These are phyloP conservation scores for Daldinia loculata DNA, from an alignment of 495 filamentous ascomycete species.

Conservation along the genomic window DNA sequence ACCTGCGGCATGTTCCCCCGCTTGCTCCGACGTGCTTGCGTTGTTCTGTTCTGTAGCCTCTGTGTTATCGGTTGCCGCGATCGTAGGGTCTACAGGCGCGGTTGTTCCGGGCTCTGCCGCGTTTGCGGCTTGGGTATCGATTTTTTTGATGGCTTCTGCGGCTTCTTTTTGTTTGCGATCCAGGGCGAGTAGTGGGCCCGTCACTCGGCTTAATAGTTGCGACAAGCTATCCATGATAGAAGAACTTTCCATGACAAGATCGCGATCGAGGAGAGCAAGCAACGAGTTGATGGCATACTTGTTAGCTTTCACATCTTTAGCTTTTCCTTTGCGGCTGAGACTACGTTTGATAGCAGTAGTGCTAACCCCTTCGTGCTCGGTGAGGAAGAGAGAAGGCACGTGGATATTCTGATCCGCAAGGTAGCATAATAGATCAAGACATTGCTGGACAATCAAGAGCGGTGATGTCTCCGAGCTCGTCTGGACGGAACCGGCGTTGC, in stretches of 20 bases:
- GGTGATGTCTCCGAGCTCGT: constrained; percentile 84
- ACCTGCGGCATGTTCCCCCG: constrained; percentile 8
- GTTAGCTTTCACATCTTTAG: constrained; percentile 78
- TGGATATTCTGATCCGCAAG: constrained; percentile 81
- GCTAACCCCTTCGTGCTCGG: constrained; percentile 84
- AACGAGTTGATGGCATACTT: constrained; percentile 93
- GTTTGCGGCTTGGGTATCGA: constrained; percentile 54
- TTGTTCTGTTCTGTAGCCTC: constrained; percentile 11
- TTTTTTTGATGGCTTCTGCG: constrained; percentile 66
- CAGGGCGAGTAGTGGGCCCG: constrained; percentile 81
- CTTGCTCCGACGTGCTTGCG: constrained; percentile 9
- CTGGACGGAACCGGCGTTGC: constrained; percentile 56
- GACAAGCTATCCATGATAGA: constrained; percentile 94
- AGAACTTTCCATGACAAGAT: constrained; percentile 93
- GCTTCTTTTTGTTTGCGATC: constrained; percentile 83
- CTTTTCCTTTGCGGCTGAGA: constrained; percentile 83
- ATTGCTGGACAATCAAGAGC: constrained; percentile 94
- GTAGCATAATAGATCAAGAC: constrained; percentile 80
- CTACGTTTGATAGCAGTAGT: constrained; percentile 75
- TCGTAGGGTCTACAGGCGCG: constrained; percentile 37
- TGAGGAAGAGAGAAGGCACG: constrained; percentile 91
- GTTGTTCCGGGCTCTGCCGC: constrained; percentile 41
- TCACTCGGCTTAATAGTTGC: constrained; percentile 84
- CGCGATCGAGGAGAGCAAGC: constrained; percentile 85
- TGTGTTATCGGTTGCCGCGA: constrained; percentile 25